phyloP scores from a whole-genome alignment of 306 rosid genomes.

The Mimosa bimucronata region DNA sequence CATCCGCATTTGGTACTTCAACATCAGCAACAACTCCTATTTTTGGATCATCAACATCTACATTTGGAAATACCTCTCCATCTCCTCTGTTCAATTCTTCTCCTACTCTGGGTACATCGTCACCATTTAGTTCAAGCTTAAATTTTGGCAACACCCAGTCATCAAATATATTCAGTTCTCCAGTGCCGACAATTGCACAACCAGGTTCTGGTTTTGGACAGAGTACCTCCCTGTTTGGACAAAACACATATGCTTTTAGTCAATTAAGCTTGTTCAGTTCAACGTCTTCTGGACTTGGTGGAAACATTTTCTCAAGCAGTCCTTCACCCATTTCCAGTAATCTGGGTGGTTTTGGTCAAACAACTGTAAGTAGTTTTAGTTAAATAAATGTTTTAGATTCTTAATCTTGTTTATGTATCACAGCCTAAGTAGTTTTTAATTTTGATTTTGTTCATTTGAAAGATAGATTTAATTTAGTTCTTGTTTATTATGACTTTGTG shows the following conservation, averaged over 20 bases:
- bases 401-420: too few relatives aligned
- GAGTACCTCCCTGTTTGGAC: constrained; percentile 59
- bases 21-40: constrained; percentile 51
- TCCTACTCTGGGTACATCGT: constrained; percentile 50
- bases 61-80: constrained; percentile 56
- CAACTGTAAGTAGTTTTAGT: too few relatives aligned
- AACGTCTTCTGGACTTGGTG: constrained; percentile 62
- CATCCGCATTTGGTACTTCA: constrained; percentile 59
- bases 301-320: too few relatives aligned
- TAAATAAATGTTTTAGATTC: too few relatives aligned
- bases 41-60: constrained; percentile 59
- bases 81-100: constrained; percentile 53
- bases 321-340: too few relatives aligned
- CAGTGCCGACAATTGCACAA: constrained; percentile 55
- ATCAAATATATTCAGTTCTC: constrained; percentile 58
- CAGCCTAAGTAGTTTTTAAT: too few relatives aligned
- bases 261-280: constrained; percentile 54
- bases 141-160: constrained; percentile 59
- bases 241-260: constrained; percentile 40
- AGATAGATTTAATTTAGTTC: too few relatives aligned
- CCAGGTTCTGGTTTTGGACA: constrained; percentile 58
- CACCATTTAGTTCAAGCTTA: constrained; percentile 54
- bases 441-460: too few relatives aligned
- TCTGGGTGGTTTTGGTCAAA: too few relatives aligned
- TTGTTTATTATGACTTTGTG: too few relatives aligned